Evolutionary conservation across 139 green algal species (phyloP).

Genomic region (Eudorina sp.): DNA sequence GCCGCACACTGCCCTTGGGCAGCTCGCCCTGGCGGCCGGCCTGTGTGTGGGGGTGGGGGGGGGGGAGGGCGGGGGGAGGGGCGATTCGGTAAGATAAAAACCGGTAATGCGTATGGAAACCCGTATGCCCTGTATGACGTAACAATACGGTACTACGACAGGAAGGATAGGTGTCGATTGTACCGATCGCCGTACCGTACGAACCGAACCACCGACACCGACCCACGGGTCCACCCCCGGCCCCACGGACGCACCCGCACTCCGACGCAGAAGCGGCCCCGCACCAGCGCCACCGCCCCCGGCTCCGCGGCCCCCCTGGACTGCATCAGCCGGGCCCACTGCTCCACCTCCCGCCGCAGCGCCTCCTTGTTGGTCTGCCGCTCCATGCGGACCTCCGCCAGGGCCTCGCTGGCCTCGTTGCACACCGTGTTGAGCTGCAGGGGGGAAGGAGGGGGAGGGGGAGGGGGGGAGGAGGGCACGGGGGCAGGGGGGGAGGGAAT

Average conservation of each 20-base stretch:
- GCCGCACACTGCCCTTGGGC: slow-evolving; percentile 67
- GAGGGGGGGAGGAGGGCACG: neutral
- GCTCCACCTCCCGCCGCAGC: slow-evolving; percentile 65
- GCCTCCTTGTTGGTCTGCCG: slow-evolving; percentile 62
- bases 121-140: too few relatives aligned
- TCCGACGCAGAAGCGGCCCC: slow-evolving; percentile 59
- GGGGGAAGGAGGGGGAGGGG: neutral
- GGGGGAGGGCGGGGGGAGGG: neutral
- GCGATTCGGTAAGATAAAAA: neutral
- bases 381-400: slow-evolving; percentile 61
- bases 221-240: too few relatives aligned
- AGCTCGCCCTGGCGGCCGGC: slow-evolving; percentile 76
- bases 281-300: slow-evolving; percentile 50
- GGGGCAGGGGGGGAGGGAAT: neutral
- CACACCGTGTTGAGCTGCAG: slow-evolving; percentile 50
- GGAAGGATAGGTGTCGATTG: too few relatives aligned
- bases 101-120: too few relatives aligned
- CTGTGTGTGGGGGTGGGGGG: slow-evolving; percentile 58
- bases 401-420: slow-evolving; percentile 63
- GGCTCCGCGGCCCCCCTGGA: slow-evolving; percentile 70
- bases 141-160: too few relatives aligned
- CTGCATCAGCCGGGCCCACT: slow-evolving; percentile 62
- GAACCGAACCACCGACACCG: too few relatives aligned
- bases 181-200: too few relatives aligned
- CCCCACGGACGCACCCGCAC: slow-evolving; percentile 52